Conservation (phyloP, 2,329 filamentous ascomycete species). For the Colletotrichum trifolii region DNA sequence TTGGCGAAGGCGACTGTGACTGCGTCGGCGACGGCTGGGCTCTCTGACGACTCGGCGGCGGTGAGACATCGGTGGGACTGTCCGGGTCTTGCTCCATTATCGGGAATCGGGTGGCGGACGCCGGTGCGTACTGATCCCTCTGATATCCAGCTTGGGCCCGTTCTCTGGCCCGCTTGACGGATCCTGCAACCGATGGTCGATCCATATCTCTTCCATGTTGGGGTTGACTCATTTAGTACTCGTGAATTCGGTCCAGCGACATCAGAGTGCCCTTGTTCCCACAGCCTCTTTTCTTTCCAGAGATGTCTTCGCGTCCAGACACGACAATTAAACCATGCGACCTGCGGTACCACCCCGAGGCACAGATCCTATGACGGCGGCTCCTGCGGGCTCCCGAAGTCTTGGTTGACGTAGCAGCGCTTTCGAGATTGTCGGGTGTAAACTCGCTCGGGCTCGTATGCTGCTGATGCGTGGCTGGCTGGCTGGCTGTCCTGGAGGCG, state of each 20-base stretch:
- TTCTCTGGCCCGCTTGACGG: slow-evolving; percentile 66
- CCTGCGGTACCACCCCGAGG: slow-evolving; percentile 28
- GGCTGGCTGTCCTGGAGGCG: background rate
- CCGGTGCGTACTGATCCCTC: slow-evolving; percentile 40
- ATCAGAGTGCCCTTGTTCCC: slow-evolving; percentile 40
- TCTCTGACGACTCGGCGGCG: slow-evolving; percentile 43
- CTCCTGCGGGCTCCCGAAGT: slow-evolving; percentile 24
- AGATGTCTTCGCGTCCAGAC: slow-evolving; percentile 27
- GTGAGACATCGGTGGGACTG: slow-evolving; percentile 35
- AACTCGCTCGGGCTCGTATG: slow-evolving; percentile 37
- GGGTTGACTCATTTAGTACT: slow-evolving; percentile 63
- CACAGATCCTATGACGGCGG: slow-evolving; percentile 17
- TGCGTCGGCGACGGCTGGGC: slow-evolving; percentile 40
- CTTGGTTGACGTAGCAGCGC: slow-evolving; percentile 19
- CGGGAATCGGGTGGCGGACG: slow-evolving; percentile 42
- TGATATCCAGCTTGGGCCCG: slow-evolving; percentile 55
- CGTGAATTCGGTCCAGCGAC: slow-evolving; percentile 40
- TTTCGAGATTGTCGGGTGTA: slow-evolving; percentile 30
- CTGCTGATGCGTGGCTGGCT: too few species aligned
- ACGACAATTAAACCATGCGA: slow-evolving; percentile 23
- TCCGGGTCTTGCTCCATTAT: slow-evolving; percentile 33
- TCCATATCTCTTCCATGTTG: slow-evolving; percentile 68
- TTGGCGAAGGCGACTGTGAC: slow-evolving; percentile 45
- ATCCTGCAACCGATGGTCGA: slow-evolving; percentile 57
- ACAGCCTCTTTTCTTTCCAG: slow-evolving; percentile 36